Conservation (phyloP, 1,284 basidiomycete species). For the Ustilago lituana region DNA sequence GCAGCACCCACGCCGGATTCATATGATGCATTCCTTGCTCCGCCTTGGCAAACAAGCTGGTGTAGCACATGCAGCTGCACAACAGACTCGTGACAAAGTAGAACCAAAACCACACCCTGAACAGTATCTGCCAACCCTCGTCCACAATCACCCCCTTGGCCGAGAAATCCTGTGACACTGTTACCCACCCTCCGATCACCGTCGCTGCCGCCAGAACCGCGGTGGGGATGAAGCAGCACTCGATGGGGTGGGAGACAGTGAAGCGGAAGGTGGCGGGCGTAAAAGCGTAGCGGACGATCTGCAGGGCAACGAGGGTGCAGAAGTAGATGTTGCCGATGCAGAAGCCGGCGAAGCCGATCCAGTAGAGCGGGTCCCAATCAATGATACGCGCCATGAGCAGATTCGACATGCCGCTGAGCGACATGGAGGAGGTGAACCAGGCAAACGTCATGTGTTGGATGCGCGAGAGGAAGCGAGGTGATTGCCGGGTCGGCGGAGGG, state of each 20-base stretch:
- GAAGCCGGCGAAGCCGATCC: slow-evolving; percentile 19
- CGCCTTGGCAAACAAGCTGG: slow-evolving; percentile 1
- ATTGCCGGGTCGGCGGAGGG: too few relatives aligned
- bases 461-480: slow-evolving; percentile 1
- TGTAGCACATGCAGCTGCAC: slow-evolving; percentile 20
- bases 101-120: slow-evolving; percentile 21
- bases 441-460: slow-evolving; percentile 34
- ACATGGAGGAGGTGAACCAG: slow-evolving; percentile 43
- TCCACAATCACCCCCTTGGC: background rate
- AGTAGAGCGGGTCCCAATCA: slow-evolving; percentile 4
- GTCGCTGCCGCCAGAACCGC: slow-evolving; percentile 28
- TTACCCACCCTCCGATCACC: slow-evolving; percentile 13
- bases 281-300: slow-evolving; percentile 16
- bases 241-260: slow-evolving; percentile 33
- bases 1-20: slow-evolving; percentile 42
- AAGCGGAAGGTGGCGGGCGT: slow-evolving; percentile 4
- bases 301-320: slow-evolving; percentile 11
- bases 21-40: slow-evolving; percentile 33
- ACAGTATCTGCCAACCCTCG: background rate
- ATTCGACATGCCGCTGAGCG: slow-evolving; percentile 29
- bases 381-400: slow-evolving; percentile 27
- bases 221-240: slow-evolving; percentile 42
- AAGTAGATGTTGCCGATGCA: slow-evolving; percentile 23
- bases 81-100: slow-evolving; percentile 10
- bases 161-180: too few relatives aligned